These are phyloP conservation scores for Fusarium nodosum DNA, from an alignment of 2,329 filamentous ascomycete species.

Conservation along the genomic window DNA sequence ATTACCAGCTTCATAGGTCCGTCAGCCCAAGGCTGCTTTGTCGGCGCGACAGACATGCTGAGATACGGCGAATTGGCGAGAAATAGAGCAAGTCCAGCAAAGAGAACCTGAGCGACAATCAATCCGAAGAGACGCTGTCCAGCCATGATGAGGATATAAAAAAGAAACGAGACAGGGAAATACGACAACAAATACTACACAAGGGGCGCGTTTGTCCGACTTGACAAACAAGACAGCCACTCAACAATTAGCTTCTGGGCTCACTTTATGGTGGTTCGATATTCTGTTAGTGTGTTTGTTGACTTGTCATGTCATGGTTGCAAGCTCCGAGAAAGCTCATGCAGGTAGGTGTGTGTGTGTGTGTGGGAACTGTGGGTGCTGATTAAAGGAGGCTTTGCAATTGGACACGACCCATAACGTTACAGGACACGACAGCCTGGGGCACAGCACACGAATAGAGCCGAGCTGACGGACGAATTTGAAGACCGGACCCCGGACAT, in stretches of 20 bases:
- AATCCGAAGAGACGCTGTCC: constrained; percentile 45
- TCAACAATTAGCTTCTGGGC: constrained; percentile 34
- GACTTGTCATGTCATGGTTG: constrained; percentile 41
- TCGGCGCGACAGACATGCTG: constrained; percentile 52
- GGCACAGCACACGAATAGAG: background rate
- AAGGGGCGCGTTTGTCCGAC: constrained; percentile 34
- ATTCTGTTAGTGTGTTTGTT: background rate
- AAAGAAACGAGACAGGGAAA: background rate
- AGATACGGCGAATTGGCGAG: constrained; percentile 55
- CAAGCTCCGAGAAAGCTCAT: constrained; percentile 31
- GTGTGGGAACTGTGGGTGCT: constrained; percentile 30
- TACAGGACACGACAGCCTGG: constrained; percentile 6
- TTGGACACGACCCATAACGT: constrained; percentile 21
- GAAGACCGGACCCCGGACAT: constrained; percentile 29
- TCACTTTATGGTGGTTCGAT: constrained; percentile 46
- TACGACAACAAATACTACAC: constrained; percentile 8
- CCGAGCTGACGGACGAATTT: constrained; percentile 33
- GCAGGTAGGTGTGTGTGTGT: constrained; percentile 30
- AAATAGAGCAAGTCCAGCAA: constrained; percentile 50
- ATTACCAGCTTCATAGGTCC: constrained; percentile 66
- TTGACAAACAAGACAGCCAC: constrained; percentile 28
- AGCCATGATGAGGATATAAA: constrained; percentile 37
- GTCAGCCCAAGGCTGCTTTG: constrained; percentile 63
- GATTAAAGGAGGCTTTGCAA: constrained; percentile 37
- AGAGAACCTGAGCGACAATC: constrained; percentile 50